Evolutionary conservation across 352 stramenopile genomes (phyloP).

Genomic region (Phytophthora pinifolia): DNA sequence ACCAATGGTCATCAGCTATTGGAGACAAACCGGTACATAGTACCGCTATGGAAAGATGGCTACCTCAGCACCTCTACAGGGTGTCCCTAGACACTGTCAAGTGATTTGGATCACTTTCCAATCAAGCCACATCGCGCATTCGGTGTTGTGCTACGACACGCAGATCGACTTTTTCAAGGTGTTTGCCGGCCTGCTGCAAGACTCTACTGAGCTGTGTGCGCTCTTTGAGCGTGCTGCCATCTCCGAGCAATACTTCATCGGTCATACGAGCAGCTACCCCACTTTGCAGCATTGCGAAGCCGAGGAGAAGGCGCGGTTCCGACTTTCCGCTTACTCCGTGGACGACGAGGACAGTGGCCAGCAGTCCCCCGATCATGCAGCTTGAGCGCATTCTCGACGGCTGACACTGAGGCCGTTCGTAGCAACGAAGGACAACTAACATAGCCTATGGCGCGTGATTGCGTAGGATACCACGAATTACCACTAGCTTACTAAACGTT

Average conservation of each 20-base stretch:
- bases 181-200: conserved; percentile 43
- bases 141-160: conserved; percentile 50
- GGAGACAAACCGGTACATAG: too few species aligned
- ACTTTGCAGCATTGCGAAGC: conserved; percentile 7
- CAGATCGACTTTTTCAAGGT: conserved; percentile 47
- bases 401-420: background rate
- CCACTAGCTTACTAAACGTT: too few species aligned
- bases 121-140: too few species aligned
- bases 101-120: too few species aligned
- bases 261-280: conserved; percentile 29
- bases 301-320: conserved; percentile 12
- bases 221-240: conserved; percentile 45
- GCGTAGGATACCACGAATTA: too few species aligned
- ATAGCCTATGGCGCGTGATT: too few species aligned
- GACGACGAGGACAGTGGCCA: conserved; percentile 13
- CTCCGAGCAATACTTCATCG: conserved; percentile 52
- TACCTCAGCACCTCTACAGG: too few species aligned
- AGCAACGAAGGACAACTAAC: background rate
- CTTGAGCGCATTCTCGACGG: conserved; percentile 20
- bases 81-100: too few species aligned
- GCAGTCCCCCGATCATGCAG: conserved; percentile 8
- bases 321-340: background rate
- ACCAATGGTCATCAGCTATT: too few species aligned
- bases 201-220: conserved; percentile 37
- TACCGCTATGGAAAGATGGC: too few species aligned